These are phyloP conservation scores for Hypoxylon subgilvum DNA, from an alignment of 495 filamentous ascomycete genomes.

Conservation along the genomic window DNA sequence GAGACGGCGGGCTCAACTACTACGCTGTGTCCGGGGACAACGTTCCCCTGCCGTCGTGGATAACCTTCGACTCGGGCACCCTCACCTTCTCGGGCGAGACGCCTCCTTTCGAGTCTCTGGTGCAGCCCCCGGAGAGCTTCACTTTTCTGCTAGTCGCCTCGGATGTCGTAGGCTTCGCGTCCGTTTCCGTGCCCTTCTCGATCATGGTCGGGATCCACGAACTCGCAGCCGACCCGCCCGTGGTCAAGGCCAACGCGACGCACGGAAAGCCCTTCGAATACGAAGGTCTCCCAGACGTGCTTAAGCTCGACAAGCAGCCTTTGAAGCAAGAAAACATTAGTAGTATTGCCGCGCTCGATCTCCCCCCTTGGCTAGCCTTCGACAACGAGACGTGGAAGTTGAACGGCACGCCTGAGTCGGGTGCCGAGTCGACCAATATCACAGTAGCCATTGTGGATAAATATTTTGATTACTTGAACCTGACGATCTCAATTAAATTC, in stretches of 20 bases:
- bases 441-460: slow-evolving; percentile 69
- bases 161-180: slow-evolving; percentile 78
- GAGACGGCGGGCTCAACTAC: slow-evolving; percentile 55
- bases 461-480: slow-evolving; percentile 66
- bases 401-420: slow-evolving; percentile 65
- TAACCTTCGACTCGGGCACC: slow-evolving; percentile 68
- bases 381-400: slow-evolving; percentile 67
- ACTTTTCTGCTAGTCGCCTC: slow-evolving; percentile 77
- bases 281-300: slow-evolving; percentile 54
- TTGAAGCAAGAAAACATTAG: slow-evolving; percentile 54
- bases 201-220: slow-evolving; percentile 73
- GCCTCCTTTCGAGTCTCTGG: slow-evolving; percentile 65
- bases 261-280: slow-evolving; percentile 62
- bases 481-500: slow-evolving; percentile 67
- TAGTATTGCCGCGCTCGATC: slow-evolving; percentile 53
- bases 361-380: slow-evolving; percentile 74
- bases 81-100: slow-evolving; percentile 78
- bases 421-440: slow-evolving; percentile 65
- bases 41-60: slow-evolving; percentile 86
- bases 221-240: slow-evolving; percentile 64
- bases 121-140: slow-evolving; percentile 73
- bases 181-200: slow-evolving; percentile 67
- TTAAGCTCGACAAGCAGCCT: slow-evolving; percentile 68
- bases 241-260: slow-evolving; percentile 65
- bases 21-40: slow-evolving; percentile 80